Evolutionary conservation across 768 basidiomycete genomes (phyloP).

Genomic region (Suillus sp.): DNA sequence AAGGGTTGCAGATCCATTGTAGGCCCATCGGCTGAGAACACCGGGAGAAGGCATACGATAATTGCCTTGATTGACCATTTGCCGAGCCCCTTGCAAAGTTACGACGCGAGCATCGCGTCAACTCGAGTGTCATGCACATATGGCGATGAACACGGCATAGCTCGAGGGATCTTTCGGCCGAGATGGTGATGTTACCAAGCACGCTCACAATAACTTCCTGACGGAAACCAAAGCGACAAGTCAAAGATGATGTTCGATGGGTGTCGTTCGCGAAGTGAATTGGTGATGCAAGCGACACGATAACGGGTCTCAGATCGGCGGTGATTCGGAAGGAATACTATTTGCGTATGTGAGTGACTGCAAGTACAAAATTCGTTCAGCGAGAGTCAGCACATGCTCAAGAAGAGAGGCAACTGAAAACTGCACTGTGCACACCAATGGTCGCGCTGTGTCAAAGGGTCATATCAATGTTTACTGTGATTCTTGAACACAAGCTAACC

Average conservation of each 20-base stretch:
- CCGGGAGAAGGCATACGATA: not conserved
- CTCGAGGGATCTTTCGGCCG: not conserved
- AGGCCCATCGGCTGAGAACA: not conserved
- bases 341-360: not conserved
- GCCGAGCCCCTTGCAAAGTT: not conserved
- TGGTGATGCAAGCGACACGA: not conserved
- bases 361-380: not conserved
- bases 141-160: not conserved
- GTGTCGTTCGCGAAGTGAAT: not conserved
- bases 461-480: not conserved
- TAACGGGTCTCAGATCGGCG: not conserved
- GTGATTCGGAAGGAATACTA: not conserved
- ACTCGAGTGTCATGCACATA: not conserved
- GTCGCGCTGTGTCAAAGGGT: not conserved
- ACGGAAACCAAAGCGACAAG: constrained; percentile 4
- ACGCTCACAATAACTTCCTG: not conserved
- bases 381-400: not conserved
- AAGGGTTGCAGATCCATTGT: not conserved
- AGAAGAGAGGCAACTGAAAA: not conserved
- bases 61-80: not conserved
- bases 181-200: not conserved
- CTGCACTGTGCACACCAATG: not conserved
- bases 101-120: not conserved
- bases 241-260: not conserved
- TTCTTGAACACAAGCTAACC: not conserved